phyloP scores from a whole-genome alignment of 2,329 filamentous ascomycete genomes.

The Ceratocystis smalleyi region DNA sequence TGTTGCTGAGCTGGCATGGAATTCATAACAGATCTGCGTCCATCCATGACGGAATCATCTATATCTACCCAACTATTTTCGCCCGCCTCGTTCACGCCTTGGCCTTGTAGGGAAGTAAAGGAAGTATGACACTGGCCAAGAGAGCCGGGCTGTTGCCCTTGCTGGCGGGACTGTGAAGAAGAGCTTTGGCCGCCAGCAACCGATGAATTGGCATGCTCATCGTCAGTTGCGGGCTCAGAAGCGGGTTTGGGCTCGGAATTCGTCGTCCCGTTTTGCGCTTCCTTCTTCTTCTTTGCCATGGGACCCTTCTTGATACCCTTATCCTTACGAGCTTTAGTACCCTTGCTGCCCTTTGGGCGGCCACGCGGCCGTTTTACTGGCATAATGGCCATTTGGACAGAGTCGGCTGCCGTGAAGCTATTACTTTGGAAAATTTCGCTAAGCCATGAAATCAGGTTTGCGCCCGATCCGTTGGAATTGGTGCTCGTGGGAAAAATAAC shows the following conservation, averaged over 20 bases:
- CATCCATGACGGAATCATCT: slow-evolving; percentile 16
- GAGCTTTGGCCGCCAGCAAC: not conserved
- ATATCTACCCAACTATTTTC: slow-evolving; percentile 13
- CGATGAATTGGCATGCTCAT: not conserved
- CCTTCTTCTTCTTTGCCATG: slow-evolving; percentile 12
- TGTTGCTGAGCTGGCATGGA: slow-evolving; percentile 20
- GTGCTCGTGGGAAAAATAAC: slow-evolving; percentile 40
- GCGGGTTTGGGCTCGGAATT: not conserved
- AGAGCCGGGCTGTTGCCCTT: not conserved
- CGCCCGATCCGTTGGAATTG: slow-evolving; percentile 40
- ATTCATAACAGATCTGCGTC: slow-evolving; percentile 23
- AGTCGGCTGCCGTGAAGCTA: slow-evolving; percentile 12
- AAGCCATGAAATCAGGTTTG: slow-evolving; percentile 45
- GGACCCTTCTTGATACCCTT: slow-evolving; percentile 12
- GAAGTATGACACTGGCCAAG: not conserved
- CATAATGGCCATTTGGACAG: slow-evolving; percentile 1
- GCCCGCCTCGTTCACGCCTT: not conserved
- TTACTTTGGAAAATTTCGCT: slow-evolving; percentile 41
- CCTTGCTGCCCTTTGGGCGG: slow-evolving; percentile 35
- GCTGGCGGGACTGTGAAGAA: not conserved
- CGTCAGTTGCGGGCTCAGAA: not conserved
- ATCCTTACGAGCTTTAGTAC: slow-evolving; percentile 31
- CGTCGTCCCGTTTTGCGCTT: not conserved
- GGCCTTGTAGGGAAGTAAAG: slow-evolving; percentile 1
- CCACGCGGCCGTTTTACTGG: slow-evolving; percentile 29